Percentiles rank a stretch among this genome's conserved stretches.
Conservation (phyloP, 2,329 filamentous ascomycete species). For the Hymenoscyphus fructigenus region DNA sequence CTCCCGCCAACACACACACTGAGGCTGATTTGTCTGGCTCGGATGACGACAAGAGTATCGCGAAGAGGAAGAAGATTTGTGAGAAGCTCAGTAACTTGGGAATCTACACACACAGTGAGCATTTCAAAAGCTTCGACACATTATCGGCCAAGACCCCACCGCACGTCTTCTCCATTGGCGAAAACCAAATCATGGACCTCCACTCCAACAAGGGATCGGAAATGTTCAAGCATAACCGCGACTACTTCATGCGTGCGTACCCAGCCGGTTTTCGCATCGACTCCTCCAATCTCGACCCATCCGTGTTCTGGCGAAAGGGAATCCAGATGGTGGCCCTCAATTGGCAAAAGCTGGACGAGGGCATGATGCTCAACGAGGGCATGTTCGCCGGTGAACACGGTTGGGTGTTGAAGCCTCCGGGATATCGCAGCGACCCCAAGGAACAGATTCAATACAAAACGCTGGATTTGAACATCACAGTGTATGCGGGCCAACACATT, state of each 20-base stretch:
- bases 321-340: conserved; percentile 91
- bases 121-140: conserved; percentile 71
- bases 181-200: conserved; percentile 62
- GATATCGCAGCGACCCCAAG: conserved; percentile 56
- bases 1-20: conserved; percentile 21
- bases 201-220: conserved; percentile 52
- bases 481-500: conserved; percentile 76
- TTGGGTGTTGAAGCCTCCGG: conserved; percentile 81
- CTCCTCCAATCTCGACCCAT: conserved; percentile 85
- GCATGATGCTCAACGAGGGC: conserved; percentile 93
- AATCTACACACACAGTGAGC: conserved; percentile 83
- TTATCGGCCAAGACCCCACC: conserved; percentile 58
- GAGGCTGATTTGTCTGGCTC: conserved; percentile 35
- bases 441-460: conserved; percentile 44
- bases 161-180: conserved; percentile 68
- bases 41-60: conserved; percentile 33
- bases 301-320: conserved; percentile 82
- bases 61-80: conserved; percentile 56
- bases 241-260: conserved; percentile 84
- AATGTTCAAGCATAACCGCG: conserved; percentile 79
- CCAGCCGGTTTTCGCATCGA: conserved; percentile 78
- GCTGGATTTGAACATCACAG: conserved; percentile 67
- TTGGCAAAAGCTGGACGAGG: conserved; percentile 88
- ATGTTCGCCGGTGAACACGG: conserved; percentile 83
- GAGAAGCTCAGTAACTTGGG: conserved; percentile 71